Evolutionary conservation across 768 basidiomycete genomes (phyloP), one percentile per base, ranked within the genome.

Genomic region (Galerina marginata): DNA sequence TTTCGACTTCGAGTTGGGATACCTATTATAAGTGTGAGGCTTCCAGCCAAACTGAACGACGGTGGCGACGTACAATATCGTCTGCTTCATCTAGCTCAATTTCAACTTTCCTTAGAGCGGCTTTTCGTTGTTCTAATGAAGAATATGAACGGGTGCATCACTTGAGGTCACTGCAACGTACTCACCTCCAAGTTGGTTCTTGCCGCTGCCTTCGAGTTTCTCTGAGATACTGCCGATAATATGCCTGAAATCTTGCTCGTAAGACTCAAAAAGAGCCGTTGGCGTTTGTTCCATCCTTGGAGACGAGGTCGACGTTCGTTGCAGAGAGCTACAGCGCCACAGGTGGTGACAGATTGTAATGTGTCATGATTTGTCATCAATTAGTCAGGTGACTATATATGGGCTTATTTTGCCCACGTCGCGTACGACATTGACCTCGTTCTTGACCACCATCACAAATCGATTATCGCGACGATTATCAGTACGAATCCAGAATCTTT

Each of bases 11-110:
- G 82, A 98, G 92, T 79, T 96, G 95, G 40, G 93, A 93, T 58
- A 97, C 81, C 95, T 97, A 67, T 12, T 37, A 37, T 56, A 42
- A 53, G 9, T 43, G 46, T 11, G 50, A 54, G 23, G 49, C 51
- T 20, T 16, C 7, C 5, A 46, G 5, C 11, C 7, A 49, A 37
- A 20, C 20, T 26, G 43, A 9, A 9, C 2, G 43, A 56, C 25
- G 51, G 9, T 43, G 29, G 11, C 9, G 1, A 74, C 90, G 48
- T 65, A 92, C 95, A 73, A 96, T 92, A 79, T 97, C 96, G 62
- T 96, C 95, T 0, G 94, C 95, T 69, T 96, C 96, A 67, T 97
- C 95, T 0, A 98, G 78, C 69, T 95, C 94, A 71, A 93, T 87
- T 69, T 95, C 92, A 2, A 94, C 89, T 63, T 88, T 83, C 54